Conservation (phyloP, 225 moss, liverwort and hornwort species). For the Pleurozium schreberi region DNA sequence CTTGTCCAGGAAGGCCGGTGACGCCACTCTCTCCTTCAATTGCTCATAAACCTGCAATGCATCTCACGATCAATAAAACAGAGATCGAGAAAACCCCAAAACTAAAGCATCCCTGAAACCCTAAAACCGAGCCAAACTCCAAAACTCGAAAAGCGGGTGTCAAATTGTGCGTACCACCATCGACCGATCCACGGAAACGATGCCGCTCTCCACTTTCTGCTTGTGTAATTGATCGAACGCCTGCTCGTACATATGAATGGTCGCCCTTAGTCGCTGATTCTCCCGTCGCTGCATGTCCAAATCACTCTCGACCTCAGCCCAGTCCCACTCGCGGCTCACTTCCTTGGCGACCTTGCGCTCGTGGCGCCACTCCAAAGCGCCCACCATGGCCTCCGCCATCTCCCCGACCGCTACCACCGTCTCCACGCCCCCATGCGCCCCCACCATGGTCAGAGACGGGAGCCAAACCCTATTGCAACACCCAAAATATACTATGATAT, state of each 20-base stretch:
- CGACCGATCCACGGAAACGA: constrained; percentile 26
- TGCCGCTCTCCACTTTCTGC: constrained; percentile 30
- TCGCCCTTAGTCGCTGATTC: constrained; percentile 45
- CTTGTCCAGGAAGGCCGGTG: constrained; percentile 69
- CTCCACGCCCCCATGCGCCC: constrained; percentile 41
- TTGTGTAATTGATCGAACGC: constrained; percentile 35
- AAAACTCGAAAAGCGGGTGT: neutral
- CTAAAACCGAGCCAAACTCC: neutral
- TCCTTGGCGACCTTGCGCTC: constrained; percentile 35
- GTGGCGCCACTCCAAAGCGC: constrained; percentile 72
- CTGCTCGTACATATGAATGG: constrained; percentile 65
- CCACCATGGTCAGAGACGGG: constrained; percentile 19
- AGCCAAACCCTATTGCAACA: neutral
- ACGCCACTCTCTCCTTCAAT: constrained; percentile 73
- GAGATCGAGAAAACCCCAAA: neutral
- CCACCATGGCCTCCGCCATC: constrained; percentile 76
- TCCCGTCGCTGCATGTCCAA: constrained; percentile 58
- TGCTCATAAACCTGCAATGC: constrained; percentile 61
- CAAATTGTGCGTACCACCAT: neutral
- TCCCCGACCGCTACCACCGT: constrained; percentile 82
- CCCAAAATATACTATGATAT: neutral
- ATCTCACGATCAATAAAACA: neutral
- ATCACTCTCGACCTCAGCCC: constrained; percentile 56
- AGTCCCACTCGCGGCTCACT: constrained; percentile 54
- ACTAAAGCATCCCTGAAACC: neutral